These are phyloP conservation scores for Rhododendron griersonianum DNA, from an alignment of 148 eudicot species.

Conservation along the genomic window DNA sequence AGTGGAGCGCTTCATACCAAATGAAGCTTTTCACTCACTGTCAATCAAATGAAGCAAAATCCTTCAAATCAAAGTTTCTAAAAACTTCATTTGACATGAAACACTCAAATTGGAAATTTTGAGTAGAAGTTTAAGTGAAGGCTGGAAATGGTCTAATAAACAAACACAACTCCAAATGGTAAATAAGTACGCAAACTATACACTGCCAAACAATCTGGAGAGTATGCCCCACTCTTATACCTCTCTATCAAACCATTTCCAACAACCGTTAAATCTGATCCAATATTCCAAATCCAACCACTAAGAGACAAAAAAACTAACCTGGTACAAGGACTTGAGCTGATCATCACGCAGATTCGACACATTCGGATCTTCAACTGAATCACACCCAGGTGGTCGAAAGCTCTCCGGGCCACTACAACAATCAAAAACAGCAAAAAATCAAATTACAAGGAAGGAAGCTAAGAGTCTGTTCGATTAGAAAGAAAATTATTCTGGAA, in stretches of 20 bases:
- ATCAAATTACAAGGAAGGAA: neutral
- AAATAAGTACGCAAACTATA: neutral
- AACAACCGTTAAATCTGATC: neutral
- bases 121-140: neutral
- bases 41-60: neutral
- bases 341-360: conserved; percentile 45
- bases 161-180: neutral
- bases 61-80: too few relatives aligned
- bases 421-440: neutral
- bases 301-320: conserved; percentile 14
- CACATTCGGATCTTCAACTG: conserved; percentile 30
- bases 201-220: neutral
- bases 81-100: too few relatives aligned
- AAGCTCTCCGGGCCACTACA: conserved; percentile 82
- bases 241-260: neutral
- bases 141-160: neutral
- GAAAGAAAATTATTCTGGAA: too few relatives aligned
- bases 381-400: conserved; percentile 39
- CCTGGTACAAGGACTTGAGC: conserved; percentile 64
- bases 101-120: too few relatives aligned
- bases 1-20: too few relatives aligned
- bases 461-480: neutral
- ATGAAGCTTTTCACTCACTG: neutral
- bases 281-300: neutral
- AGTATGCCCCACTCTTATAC: neutral